Base-by-base conservation (phyloP, 768 basidiomycete species). In the Russula sp. region DNA sequence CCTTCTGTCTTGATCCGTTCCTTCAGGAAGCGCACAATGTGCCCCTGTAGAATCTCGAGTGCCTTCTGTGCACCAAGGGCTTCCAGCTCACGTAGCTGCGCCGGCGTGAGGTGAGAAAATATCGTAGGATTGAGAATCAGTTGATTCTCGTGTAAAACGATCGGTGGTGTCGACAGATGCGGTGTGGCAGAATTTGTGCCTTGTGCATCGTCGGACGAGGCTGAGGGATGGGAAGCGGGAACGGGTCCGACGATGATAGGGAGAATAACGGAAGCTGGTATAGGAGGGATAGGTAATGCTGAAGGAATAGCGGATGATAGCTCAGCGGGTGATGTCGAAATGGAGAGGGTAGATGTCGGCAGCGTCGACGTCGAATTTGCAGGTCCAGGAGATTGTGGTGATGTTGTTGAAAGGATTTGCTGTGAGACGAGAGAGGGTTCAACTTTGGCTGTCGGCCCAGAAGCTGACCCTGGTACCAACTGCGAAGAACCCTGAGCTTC, bases 21-120 rank as follows among this genome's bases (percentile, higher is more conserved):
- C 74, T 94, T 95, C 70, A 93, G 74, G 63, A 86, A 89, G 57
- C 87, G 82, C 46, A 93, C 89, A 71, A 95, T 90, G 68, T 93
- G 88, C 2, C 82, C 84, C 64, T 93, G 92, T 59, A 96, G 75
- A 22, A 92, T 85, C 66, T 83, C 82, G 55, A 96, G 74, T 7
- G 93, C 92, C 66, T 87, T 85, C 70, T 87, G 83, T 0, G 91
- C 89, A 2, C 91, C 91, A 72, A 93, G 82, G 56, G 81, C 80
- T 73, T 93, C 88, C 32, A 95, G 75, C 48, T 88, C 86, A 59
- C 79, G 81, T 47, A 96, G 75, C 72, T 87, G 87, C 63, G 87
- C 85, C 47, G 79, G 76, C 4, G 87, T 83, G 13, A 96, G 79
- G 58, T 85, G 85, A 9, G 86, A 81, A 70, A 97, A 97, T 38